phyloP scores from a whole-genome alignment of 768 basidiomycete genomes.

The Vararia minispora region DNA sequence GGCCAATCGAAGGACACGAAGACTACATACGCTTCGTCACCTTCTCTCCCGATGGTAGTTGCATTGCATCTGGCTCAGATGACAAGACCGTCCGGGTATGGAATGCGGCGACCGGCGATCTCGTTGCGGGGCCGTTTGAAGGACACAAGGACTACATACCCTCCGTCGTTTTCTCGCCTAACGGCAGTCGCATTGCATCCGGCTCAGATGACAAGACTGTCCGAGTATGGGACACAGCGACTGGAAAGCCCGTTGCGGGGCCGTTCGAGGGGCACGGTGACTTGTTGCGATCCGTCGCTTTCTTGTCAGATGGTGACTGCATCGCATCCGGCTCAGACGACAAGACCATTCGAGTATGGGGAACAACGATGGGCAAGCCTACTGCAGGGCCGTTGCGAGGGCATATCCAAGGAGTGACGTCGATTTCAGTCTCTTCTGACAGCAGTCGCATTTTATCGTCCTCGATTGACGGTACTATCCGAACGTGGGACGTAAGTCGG shows the following conservation, averaged over 20 bases:
- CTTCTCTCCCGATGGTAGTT: slow-evolving; percentile 5
- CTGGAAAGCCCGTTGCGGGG: neutral
- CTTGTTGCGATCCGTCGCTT: neutral
- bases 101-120: neutral
- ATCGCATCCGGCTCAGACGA: slow-evolving; percentile 5
- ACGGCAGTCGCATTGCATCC: neutral
- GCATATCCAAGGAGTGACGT: neutral
- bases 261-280: neutral
- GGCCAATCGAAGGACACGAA: neutral
- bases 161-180: neutral
- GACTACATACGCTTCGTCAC: slow-evolving; percentile 1
- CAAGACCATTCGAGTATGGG: neutral
- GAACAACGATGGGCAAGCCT: neutral
- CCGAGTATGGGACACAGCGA: neutral
- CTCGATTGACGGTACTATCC: neutral
- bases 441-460: neutral
- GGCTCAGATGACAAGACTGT: neutral
- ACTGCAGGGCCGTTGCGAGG: neutral
- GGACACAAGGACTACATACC: neutral
- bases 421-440: slow-evolving; percentile 3
- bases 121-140: neutral
- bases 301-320: slow-evolving; percentile 2
- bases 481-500: slow-evolving; percentile 2
- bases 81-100: neutral
- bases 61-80: slow-evolving; percentile 4